These are phyloP conservation scores for Lentinula sp. DNA, from an alignment of 768 basidiomycete species.

Conservation along the genomic window DNA sequence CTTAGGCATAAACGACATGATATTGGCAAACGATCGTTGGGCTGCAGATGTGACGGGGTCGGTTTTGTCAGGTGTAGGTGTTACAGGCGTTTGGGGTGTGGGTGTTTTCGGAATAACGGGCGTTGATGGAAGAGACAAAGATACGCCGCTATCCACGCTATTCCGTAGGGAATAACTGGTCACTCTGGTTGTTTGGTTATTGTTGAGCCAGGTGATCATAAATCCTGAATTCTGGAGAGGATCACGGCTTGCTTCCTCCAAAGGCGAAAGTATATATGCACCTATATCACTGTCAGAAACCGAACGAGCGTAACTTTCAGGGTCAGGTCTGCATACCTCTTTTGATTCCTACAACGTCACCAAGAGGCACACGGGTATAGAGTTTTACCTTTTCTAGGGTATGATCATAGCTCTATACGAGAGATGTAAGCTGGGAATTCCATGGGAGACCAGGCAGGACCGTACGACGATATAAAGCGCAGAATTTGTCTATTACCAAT, in stretches of 20 bases:
- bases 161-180: constrained; percentile 87
- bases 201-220: constrained; percentile 69
- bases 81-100: background rate
- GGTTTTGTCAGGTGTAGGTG: background rate
- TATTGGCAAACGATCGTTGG: background rate
- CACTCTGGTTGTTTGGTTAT: constrained; percentile 67
- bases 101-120: background rate
- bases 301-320: background rate
- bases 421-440: background rate
- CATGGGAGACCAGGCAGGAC: background rate
- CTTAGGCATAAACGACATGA: background rate
- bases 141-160: constrained; percentile 28
- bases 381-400: constrained; percentile 85
- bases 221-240: constrained; percentile 87
- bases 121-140: background rate
- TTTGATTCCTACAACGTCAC: constrained; percentile 67
- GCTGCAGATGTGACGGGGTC: background rate
- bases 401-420: constrained; percentile 82
- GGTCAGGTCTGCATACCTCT: constrained; percentile 49
- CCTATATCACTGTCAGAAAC: constrained; percentile 39
- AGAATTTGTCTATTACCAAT: constrained; percentile 20
- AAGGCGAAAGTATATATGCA: constrained; percentile 90
- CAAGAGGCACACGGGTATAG: constrained; percentile 85
- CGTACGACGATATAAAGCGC: constrained; percentile 76
- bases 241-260: constrained; percentile 90